These are phyloP conservation scores for Plasmodium cynomolgi DNA, from an alignment of 169 alveolate genomes.

Conservation along the genomic window DNA sequence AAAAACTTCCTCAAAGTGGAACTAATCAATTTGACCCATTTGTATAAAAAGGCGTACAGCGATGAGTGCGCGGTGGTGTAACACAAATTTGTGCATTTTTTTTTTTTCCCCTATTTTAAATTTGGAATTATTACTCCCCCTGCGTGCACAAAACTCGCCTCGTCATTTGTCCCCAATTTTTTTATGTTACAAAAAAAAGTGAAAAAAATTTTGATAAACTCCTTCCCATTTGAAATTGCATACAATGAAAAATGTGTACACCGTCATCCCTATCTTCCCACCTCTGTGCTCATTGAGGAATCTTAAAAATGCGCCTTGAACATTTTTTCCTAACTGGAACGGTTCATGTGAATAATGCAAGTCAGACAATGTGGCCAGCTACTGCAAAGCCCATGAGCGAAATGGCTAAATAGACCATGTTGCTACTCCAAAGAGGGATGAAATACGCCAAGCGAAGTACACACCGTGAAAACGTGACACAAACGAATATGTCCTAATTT, in stretches of 20 bases:
- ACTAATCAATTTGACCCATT: slow-evolving; percentile 3
- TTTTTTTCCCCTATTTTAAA: not conserved
- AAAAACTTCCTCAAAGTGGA: slow-evolving; percentile 9
- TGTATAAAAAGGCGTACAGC: slow-evolving; percentile 37
- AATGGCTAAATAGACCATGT: not conserved
- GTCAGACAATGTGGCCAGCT: not conserved
- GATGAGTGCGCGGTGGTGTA: not conserved
- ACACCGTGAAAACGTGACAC: not conserved
- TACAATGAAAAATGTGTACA: not conserved
- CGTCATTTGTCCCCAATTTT: slow-evolving; percentile 1
- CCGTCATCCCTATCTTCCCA: not conserved
- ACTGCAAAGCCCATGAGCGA: not conserved
- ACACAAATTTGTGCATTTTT: not conserved
- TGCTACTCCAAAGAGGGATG: not conserved
- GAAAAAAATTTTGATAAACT: not conserved
- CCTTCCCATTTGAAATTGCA: not conserved
- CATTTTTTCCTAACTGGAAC: not conserved
- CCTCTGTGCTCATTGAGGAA: not conserved
- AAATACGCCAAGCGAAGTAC: not conserved
- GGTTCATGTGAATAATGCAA: not conserved
- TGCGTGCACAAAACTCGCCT: not conserved
- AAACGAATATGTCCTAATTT: not conserved
- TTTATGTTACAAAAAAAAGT: not conserved
- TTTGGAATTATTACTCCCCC: not conserved
- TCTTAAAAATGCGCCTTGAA: not conserved